Evolutionary conservation across 805 yeast genomes (phyloP).

Genomic region (Hanseniaspora singularis): DNA sequence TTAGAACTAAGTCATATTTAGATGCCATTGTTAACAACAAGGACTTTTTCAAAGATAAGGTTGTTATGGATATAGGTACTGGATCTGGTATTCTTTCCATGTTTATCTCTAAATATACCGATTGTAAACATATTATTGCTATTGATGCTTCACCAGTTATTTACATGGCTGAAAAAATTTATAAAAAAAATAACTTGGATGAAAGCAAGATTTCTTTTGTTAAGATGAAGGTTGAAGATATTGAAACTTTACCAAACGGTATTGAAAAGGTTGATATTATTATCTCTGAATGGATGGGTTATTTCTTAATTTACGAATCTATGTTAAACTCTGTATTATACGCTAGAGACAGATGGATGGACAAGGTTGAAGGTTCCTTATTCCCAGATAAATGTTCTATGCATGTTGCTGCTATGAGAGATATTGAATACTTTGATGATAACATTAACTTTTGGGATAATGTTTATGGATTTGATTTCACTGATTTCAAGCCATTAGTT

Average conservation of each 20-base stretch:
- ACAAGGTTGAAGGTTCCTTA: slow-evolving; percentile 62
- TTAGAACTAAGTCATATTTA: slow-evolving; percentile 83
- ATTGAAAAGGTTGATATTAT: slow-evolving; percentile 78
- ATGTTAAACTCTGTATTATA: slow-evolving; percentile 92
- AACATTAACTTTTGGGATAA: slow-evolving; percentile 91
- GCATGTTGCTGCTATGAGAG: slow-evolving; percentile 86
- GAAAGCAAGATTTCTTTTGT: slow-evolving; percentile 71
- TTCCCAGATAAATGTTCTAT: slow-evolving; percentile 90
- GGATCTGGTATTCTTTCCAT: slow-evolving; percentile 96
- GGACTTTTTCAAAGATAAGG: slow-evolving; percentile 78
- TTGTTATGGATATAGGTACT: slow-evolving; percentile 96
- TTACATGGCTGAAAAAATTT: slow-evolving; percentile 87
- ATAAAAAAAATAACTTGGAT: slow-evolving; percentile 66
- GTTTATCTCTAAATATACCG: slow-evolving; percentile 92
- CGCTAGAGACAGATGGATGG: slow-evolving; percentile 83
- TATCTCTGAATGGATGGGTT: slow-evolving; percentile 99
- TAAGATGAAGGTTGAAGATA: slow-evolving; percentile 91
- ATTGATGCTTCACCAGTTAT: slow-evolving; percentile 96
- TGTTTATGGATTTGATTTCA: slow-evolving; percentile 91
- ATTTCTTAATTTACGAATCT: slow-evolving; percentile 86
- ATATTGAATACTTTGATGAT: slow-evolving; percentile 80
- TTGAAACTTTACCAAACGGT: slow-evolving; percentile 53
- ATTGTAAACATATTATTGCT: slow-evolving; percentile 94
- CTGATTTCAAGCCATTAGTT: slow-evolving; percentile 77
- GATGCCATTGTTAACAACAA: slow-evolving; percentile 85